Percentiles rank a stretch among this genome's conserved stretches.
Conservation (phyloP, 73 alveolate genomes). For the Symbiodinium natans region DNA sequence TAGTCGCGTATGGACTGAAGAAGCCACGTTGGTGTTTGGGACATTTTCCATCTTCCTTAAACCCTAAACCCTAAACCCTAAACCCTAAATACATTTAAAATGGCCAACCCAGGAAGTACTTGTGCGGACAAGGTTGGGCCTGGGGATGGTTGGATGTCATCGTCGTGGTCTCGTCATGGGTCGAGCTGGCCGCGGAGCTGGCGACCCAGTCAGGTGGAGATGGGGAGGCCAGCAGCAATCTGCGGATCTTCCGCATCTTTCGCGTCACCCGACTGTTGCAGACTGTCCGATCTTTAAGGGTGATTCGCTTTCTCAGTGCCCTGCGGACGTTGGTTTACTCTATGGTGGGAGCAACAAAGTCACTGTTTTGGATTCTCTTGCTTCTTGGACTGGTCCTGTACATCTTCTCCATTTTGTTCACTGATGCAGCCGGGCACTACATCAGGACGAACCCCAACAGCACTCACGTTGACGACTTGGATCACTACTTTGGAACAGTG, state of each 20-base stretch:
- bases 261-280: constrained; percentile 28
- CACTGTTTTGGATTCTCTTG: constrained; percentile 32
- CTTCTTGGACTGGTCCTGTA: not conserved
- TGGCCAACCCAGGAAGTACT: not conserved
- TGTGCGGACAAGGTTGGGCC: not conserved
- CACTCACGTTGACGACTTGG: not conserved
- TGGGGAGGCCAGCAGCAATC: not conserved
- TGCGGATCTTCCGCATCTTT: constrained; percentile 11
- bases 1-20: not conserved
- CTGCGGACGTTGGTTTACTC: constrained; percentile 44
- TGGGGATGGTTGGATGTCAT: constrained; percentile 30
- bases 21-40: not conserved
- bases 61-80: not conserved
- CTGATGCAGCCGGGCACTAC: constrained; percentile 26
- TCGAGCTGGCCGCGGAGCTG: not conserved
- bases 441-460: not conserved
- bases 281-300: constrained; percentile 51
- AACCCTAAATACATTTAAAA: not conserved
- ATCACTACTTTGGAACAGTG: constrained; percentile 6
- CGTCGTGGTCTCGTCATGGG: constrained; percentile 23
- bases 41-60: not conserved
- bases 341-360: constrained; percentile 32
- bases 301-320: constrained; percentile 19
- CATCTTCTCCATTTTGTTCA: not conserved
- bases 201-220: not conserved